Evolutionary conservation across 139 green algal genomes (phyloP).

Genomic region (Haematococcus lacustris): DNA sequence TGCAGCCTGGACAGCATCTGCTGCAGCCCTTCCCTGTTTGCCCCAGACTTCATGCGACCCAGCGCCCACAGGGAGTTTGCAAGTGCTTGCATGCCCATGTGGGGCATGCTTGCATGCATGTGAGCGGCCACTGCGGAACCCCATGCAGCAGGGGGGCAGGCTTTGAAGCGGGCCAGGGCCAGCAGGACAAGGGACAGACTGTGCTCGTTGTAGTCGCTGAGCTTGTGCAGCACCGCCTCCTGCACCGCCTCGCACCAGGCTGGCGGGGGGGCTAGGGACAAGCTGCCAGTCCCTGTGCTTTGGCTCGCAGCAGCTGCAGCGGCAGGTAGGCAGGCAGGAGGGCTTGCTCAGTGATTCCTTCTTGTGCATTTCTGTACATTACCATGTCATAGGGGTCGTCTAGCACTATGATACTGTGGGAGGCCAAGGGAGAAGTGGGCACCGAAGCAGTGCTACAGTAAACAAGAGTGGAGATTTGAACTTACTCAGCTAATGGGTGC

Average conservation of each 20-base stretch:
- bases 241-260: no score
- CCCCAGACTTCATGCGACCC: slow-evolving; percentile 1
- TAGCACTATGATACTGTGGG: not conserved
- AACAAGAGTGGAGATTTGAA: not conserved
- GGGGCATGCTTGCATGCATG: not conserved
- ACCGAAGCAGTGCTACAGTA: not conserved
- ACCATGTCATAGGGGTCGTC: no score
- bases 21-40: not conserved
- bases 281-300: no score
- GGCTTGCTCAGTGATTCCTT: not conserved
- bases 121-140: slow-evolving; percentile 12
- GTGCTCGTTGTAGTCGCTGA: slow-evolving; percentile 3
- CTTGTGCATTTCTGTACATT: no score
- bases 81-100: slow-evolving; percentile 4
- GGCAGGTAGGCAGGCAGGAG: not conserved
- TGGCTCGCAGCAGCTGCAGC: no score
- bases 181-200: slow-evolving; percentile 12
- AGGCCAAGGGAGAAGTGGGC: not conserved
- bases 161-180: slow-evolving; percentile 8
- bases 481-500: not conserved
- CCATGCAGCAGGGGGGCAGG: slow-evolving; percentile 10
- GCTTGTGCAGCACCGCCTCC: no score
- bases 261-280: no score
- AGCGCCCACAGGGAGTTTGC: slow-evolving; percentile 20
- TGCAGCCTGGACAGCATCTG: not conserved